Conservation (phyloP, 768 basidiomycete species). For the Suillus fuscotomentosus region DNA sequence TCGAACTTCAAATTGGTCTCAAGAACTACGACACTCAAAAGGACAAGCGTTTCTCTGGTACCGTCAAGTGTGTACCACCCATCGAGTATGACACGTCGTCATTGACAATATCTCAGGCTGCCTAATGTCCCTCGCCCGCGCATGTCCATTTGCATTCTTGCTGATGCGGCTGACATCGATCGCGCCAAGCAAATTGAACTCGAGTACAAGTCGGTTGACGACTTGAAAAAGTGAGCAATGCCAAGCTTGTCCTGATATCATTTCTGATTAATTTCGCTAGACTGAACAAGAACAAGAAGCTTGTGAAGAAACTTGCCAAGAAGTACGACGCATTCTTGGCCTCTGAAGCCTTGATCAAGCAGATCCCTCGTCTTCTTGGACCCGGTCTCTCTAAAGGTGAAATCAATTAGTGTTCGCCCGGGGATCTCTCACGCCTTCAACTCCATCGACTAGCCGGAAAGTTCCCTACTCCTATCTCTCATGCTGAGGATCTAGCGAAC, state of each 20-base stretch:
- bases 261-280: conserved; percentile 35
- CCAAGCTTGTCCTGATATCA: too few species aligned
- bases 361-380: conserved; percentile 98
- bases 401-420: not conserved
- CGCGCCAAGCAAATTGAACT: conserved; percentile 97
- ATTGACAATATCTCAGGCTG: conserved; percentile 51
- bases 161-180: conserved; percentile 98
- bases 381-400: conserved; percentile 98
- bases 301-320: conserved; percentile 99
- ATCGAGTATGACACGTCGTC: not conserved
- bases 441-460: conserved; percentile 69
- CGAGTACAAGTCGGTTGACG: conserved; percentile 99
- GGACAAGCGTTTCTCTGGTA: conserved; percentile 99
- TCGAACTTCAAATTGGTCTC: conserved; percentile 94
- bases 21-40: conserved; percentile 99
- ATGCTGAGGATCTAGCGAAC: conserved; percentile 83
- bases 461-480: conserved; percentile 96
- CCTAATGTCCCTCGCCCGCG: conserved; percentile 97
- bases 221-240: conserved; percentile 89
- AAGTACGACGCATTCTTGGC: conserved; percentile 99
- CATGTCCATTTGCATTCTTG: conserved; percentile 99
- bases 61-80: conserved; percentile 71
- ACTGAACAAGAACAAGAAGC: conserved; percentile 99
- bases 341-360: conserved; percentile 97
- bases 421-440: not conserved